A percentile compares a stretch with the other conserved stretches of the same genome.
phyloP scores from a whole-genome alignment of 148 eudicot species.

The Persicaria maculosa region DNA sequence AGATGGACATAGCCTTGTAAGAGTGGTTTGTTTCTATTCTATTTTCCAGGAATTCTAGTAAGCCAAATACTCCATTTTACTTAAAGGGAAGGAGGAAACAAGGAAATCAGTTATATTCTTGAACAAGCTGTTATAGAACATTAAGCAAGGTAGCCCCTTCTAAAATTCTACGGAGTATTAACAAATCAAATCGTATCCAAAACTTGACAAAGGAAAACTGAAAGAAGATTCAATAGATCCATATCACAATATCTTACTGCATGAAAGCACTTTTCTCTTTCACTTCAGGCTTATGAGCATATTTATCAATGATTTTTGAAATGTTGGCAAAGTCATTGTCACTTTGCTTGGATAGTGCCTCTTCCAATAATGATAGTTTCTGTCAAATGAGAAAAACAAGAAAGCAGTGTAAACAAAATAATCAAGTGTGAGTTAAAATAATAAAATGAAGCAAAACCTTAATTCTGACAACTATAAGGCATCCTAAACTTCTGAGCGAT shows the following conservation, averaged over 20 bases:
- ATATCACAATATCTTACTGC: conserved; percentile 32
- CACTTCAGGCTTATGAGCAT: conserved; percentile 51
- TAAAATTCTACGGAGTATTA: not conserved
- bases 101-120: not conserved
- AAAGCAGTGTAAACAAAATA: conserved; percentile 3
- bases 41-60: not conserved
- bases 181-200: not conserved
- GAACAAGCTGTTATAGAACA: not conserved
- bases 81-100: not conserved
- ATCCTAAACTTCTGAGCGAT: not conserved
- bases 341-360: conserved; percentile 44
- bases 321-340: conserved; percentile 36
- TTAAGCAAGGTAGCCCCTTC: not conserved
- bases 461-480: not conserved
- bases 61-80: not conserved
- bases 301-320: conserved; percentile 38
- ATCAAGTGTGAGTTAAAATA: not conserved
- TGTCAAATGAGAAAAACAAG: conserved; percentile 22
- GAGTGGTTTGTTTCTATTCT: not conserved
- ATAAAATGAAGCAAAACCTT: not conserved
- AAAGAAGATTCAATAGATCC: not conserved
- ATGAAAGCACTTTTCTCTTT: conserved; percentile 63
- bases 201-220: not conserved
- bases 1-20: not conserved
- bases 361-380: conserved; percentile 59